Percentiles rank a stretch among this genome's conserved stretches.
Conservation (phyloP, 1,284 basidiomycete genomes). For the Sanguinoderma infundibulare region DNA sequence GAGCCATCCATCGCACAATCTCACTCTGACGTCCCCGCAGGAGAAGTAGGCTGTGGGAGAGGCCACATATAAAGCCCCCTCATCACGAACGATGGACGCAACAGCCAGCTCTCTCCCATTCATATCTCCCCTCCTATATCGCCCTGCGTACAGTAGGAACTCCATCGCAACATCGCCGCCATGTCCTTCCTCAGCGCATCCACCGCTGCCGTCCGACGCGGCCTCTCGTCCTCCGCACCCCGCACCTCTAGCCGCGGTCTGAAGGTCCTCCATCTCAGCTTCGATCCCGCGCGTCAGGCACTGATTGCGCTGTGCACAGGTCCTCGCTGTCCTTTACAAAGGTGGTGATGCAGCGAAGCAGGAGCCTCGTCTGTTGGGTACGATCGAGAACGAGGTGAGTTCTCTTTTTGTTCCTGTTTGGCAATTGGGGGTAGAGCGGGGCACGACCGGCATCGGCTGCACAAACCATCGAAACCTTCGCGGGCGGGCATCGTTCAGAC, state of each 20-base stretch:
- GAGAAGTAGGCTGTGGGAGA: background rate
- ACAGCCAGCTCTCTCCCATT: background rate
- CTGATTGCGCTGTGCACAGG: slow-evolving; percentile 42
- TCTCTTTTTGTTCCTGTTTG: background rate
- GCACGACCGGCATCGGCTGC: no score
- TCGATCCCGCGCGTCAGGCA: no score
- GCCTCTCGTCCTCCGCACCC: slow-evolving; percentile 8
- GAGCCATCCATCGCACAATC: background rate
- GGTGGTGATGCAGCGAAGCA: slow-evolving; percentile 75
- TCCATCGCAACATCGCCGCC: background rate
- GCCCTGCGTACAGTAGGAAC: background rate
- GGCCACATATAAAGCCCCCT: background rate
- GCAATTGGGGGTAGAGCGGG: background rate
- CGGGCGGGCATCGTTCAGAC: no score
- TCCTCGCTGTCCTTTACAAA: slow-evolving; percentile 84
- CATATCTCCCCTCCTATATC: background rate
- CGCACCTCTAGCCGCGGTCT: slow-evolving; percentile 18
- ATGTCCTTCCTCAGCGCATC: slow-evolving; percentile 22
- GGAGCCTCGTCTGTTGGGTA: slow-evolving; percentile 87
- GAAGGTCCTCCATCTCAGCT: slow-evolving; percentile 19
- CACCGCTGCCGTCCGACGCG: slow-evolving; percentile 15
- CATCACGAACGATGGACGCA: background rate
- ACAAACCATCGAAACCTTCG: no score
- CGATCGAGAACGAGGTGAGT: slow-evolving; percentile 81
- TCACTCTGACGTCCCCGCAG: background rate